phyloP scores from a whole-genome alignment of 1,284 basidiomycete genomes.

The Kalmanozyma brasiliensis region DNA sequence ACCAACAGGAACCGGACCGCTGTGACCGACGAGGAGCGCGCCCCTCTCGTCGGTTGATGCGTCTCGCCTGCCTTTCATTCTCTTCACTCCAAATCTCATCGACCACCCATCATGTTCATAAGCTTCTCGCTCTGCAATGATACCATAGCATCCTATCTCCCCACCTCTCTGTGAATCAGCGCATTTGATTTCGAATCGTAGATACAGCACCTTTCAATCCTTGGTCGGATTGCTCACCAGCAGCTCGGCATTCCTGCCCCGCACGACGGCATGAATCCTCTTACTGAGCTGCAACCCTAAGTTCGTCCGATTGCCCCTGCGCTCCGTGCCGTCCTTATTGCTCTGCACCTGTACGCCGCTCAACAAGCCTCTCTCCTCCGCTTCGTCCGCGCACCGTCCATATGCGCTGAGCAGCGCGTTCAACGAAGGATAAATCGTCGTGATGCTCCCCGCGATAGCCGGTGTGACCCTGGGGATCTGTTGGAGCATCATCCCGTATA shows the following conservation, averaged over 20 bases:
- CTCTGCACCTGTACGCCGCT: slow-evolving; percentile 19
- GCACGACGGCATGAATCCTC: slow-evolving; percentile 31
- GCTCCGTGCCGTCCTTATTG: slow-evolving; percentile 37
- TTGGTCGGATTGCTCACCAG: slow-evolving; percentile 37
- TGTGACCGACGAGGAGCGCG: slow-evolving; percentile 81
- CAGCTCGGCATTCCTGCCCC: slow-evolving; percentile 23
- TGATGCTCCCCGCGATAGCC: slow-evolving; percentile 30
- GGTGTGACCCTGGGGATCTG: slow-evolving; percentile 47
- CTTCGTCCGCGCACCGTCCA: slow-evolving; percentile 11
- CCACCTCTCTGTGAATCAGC: no score
- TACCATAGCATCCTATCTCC: no score
- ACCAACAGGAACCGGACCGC: slow-evolving; percentile 70
- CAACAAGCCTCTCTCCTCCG: slow-evolving; percentile 15
- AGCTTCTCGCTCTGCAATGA: no score
- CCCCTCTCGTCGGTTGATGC: slow-evolving; percentile 73
- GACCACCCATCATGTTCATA: no score
- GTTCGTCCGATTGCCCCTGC: slow-evolving; percentile 21
- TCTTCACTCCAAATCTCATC: no score
- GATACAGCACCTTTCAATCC: slow-evolving; percentile 6
- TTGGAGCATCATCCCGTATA: slow-evolving; percentile 41
- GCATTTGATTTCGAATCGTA: no score
- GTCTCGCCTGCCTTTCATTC: no score
- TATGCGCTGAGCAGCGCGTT: slow-evolving; percentile 24
- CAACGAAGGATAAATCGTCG: slow-evolving; percentile 31
- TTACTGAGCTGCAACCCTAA: slow-evolving; percentile 40